These are phyloP conservation scores for Kodamaea kakaduensis DNA, from an alignment of 805 yeast genomes.

Conservation along the genomic window DNA sequence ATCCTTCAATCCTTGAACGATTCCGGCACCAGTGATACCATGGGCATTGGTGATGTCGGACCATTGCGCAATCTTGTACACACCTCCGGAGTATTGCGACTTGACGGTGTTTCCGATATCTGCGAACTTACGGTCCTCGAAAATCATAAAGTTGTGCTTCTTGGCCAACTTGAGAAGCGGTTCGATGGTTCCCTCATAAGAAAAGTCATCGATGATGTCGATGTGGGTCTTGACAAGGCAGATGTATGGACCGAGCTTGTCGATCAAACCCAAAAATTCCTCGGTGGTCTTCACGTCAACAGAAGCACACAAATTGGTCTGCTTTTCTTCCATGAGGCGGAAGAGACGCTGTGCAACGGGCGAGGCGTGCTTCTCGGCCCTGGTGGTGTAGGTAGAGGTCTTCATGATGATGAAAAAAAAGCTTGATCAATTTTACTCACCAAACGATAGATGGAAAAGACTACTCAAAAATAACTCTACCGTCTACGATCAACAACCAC, in stretches of 20 bases:
- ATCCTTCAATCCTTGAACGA: constrained; percentile 80
- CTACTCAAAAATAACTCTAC: too few species aligned
- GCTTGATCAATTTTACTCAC: too few species aligned
- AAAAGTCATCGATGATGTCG: constrained; percentile 87
- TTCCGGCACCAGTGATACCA: constrained; percentile 94
- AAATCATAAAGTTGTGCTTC: constrained; percentile 84
- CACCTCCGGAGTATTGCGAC: constrained; percentile 88
- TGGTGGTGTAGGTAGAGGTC: constrained; percentile 49
- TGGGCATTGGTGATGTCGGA: constrained; percentile 97
- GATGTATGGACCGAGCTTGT: constrained; percentile 83
- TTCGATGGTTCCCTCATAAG: constrained; percentile 69
- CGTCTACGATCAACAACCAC: too few species aligned
- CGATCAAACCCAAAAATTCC: constrained; percentile 70
- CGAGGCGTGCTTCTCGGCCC: constrained; percentile 70
- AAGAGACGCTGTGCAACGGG: constrained; percentile 77
- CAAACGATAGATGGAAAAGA: too few species aligned
- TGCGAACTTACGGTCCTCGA: constrained; percentile 97
- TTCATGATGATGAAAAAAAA: too few species aligned
- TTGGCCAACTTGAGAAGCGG: constrained; percentile 71
- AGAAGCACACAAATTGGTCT: constrained; percentile 91
- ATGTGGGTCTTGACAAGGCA: constrained; percentile 93
- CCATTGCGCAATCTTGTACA: constrained; percentile 87
- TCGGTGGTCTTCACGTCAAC: constrained; percentile 80
- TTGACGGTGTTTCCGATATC: constrained; percentile 98
- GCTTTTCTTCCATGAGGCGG: constrained; percentile 68